Evolutionary conservation across 2,329 filamentous ascomycete genomes (phyloP).

Genomic region (Venturia effusa): DNA sequence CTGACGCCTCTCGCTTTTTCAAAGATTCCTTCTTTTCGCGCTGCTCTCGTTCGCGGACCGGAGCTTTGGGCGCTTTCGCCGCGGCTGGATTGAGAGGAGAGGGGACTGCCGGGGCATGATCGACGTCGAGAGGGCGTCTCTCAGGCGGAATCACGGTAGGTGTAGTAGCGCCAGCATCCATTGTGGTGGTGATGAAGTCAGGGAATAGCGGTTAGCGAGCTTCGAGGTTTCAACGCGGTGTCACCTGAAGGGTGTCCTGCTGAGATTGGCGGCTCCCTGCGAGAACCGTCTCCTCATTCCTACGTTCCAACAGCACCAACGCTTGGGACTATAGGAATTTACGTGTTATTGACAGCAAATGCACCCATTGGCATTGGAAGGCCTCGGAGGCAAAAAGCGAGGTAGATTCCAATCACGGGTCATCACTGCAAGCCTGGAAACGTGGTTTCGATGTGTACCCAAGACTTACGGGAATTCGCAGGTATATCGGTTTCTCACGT

Average conservation of each 20-base stretch:
- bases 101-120: slow-evolving; percentile 58
- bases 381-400: too few species aligned
- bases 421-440: too few species aligned
- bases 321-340: too few species aligned
- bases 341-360: too few species aligned
- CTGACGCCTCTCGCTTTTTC: slow-evolving; percentile 40
- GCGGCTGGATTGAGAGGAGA: slow-evolving; percentile 62
- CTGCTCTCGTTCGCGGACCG: slow-evolving; percentile 36
- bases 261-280: background rate
- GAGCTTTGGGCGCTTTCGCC: slow-evolving; percentile 28
- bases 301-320: too few species aligned
- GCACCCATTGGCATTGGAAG: too few species aligned
- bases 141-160: slow-evolving; percentile 35
- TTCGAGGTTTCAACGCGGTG: background rate
- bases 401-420: too few species aligned
- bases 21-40: slow-evolving; percentile 40
- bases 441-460: too few species aligned
- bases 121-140: slow-evolving; percentile 58
- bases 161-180: background rate
- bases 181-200: background rate
- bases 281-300: background rate
- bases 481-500: too few species aligned
- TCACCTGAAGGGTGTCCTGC: background rate
- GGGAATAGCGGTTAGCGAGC: background rate
- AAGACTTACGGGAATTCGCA: too few species aligned